phyloP scores from a whole-genome alignment of 139 green algal species.

The Astrephomene gubernaculifera region DNA sequence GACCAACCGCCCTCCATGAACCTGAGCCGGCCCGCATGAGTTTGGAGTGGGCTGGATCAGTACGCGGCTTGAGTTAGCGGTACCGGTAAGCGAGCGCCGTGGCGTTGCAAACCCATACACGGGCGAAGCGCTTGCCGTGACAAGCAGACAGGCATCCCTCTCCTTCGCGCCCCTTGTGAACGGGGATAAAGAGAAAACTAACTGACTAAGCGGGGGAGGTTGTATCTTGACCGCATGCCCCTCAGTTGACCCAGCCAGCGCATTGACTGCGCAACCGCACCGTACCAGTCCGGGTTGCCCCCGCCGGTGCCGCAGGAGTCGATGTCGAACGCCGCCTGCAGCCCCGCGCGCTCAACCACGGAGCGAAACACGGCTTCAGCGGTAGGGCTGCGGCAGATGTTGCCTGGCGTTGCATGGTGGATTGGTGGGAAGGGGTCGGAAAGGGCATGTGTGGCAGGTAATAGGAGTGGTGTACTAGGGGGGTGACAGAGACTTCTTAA shows the following conservation, averaged over 20 bases:
- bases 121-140: too few relatives aligned
- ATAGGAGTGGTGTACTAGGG: not conserved
- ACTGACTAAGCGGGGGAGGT: too few relatives aligned
- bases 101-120: too few relatives aligned
- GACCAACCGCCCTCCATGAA: conserved; percentile 77
- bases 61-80: too few relatives aligned
- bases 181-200: too few relatives aligned
- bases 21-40: conserved; percentile 39
- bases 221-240: too few relatives aligned
- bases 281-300: conserved; percentile 55
- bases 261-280: too few relatives aligned
- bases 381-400: conserved; percentile 95
- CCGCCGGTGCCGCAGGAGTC: conserved; percentile 95
- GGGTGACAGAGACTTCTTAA: not conserved
- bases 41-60: too few relatives aligned
- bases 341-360: conserved; percentile 79
- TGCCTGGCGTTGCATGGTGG: conserved; percentile 65
- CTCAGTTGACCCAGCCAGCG: too few relatives aligned
- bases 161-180: too few relatives aligned
- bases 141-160: too few relatives aligned
- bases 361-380: conserved; percentile 93
- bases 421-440: not conserved
- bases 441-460: not conserved
- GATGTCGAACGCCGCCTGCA: conserved; percentile 83
- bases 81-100: too few relatives aligned